Evolutionary conservation across 805 yeast genomes (phyloP).

Genomic region (Kazachstania psychrophila): DNA sequence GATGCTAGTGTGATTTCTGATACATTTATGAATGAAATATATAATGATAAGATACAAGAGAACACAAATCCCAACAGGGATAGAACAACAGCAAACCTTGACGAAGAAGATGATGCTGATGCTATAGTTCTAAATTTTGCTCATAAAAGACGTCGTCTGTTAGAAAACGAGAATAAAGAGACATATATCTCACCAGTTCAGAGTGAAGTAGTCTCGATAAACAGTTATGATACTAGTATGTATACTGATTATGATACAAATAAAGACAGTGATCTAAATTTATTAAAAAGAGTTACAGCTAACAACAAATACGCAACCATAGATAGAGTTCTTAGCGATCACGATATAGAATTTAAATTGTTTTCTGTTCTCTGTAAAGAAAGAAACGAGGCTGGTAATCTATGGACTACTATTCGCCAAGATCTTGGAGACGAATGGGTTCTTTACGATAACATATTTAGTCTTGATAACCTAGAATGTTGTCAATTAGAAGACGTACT

Average conservation of each 20-base stretch:
- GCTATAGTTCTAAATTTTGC: slow-evolving; percentile 20
- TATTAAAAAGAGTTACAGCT: slow-evolving; percentile 1
- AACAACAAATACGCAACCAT: background rate
- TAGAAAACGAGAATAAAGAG: background rate
- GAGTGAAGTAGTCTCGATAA: slow-evolving; percentile 11
- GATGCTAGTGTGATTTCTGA: background rate
- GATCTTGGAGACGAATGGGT: slow-evolving; percentile 33
- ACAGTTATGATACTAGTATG: slow-evolving; percentile 9
- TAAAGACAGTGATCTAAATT: background rate
- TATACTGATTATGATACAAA: background rate
- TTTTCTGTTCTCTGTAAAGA: slow-evolving; percentile 3
- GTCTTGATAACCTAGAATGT: slow-evolving; percentile 31
- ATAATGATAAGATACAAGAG: background rate
- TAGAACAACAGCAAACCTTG: no score
- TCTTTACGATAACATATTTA: slow-evolving; percentile 32
- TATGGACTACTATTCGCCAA: slow-evolving; percentile 27
- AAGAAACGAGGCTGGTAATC: background rate
- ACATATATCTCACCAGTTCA: slow-evolving; percentile 5
- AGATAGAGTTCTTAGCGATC: background rate
- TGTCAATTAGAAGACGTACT: slow-evolving; percentile 29
- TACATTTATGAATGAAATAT: background rate
- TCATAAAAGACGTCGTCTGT: slow-evolving; percentile 5
- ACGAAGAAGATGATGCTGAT: slow-evolving; percentile 10
- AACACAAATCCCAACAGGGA: background rate
- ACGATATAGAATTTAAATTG: slow-evolving; percentile 4